Percentiles rank a stretch among this genome's conserved stretches.
phyloP scores from a whole-genome alignment of 2,329 filamentous ascomycete genomes.

The Talaromyces piceae region DNA sequence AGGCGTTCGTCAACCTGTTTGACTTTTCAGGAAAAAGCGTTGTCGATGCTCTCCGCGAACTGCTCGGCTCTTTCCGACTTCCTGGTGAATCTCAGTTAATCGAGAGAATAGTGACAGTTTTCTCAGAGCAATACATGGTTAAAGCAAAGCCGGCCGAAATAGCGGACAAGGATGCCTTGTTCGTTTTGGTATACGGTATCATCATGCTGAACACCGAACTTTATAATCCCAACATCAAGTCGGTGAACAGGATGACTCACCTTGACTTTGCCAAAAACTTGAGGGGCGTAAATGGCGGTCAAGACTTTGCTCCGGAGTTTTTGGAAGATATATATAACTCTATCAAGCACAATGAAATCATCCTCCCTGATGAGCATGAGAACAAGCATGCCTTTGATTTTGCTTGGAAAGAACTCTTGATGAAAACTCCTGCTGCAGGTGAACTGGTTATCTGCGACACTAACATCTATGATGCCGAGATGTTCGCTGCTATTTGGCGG shows the following conservation, averaged over 20 bases:
- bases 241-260: constrained; percentile 72
- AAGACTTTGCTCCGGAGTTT: constrained; percentile 78
- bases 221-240: constrained; percentile 80
- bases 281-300: constrained; percentile 77
- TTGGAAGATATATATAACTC: constrained; percentile 81
- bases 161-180: constrained; percentile 79
- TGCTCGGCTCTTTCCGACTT: constrained; percentile 88
- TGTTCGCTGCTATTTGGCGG: constrained; percentile 94
- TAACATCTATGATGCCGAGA: constrained; percentile 92
- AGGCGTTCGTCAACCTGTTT: constrained; percentile 78
- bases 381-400: constrained; percentile 96
- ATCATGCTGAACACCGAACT: constrained; percentile 97
- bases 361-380: constrained; percentile 92
- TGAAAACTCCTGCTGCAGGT: constrained; percentile 72
- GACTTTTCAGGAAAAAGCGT: constrained; percentile 80
- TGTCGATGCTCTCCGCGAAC: constrained; percentile 77
- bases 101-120: constrained; percentile 80
- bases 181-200: constrained; percentile 87
- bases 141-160: constrained; percentile 65
- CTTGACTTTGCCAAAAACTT: constrained; percentile 80
- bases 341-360: constrained; percentile 90
- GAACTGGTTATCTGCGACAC: constrained; percentile 74
- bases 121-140: constrained; percentile 75
- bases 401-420: constrained; percentile 88
- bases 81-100: constrained; percentile 91